These are phyloP conservation scores for Coemansia sp. DNA, from an alignment of 192 early-diverging fungal species.

Conservation along the genomic window DNA sequence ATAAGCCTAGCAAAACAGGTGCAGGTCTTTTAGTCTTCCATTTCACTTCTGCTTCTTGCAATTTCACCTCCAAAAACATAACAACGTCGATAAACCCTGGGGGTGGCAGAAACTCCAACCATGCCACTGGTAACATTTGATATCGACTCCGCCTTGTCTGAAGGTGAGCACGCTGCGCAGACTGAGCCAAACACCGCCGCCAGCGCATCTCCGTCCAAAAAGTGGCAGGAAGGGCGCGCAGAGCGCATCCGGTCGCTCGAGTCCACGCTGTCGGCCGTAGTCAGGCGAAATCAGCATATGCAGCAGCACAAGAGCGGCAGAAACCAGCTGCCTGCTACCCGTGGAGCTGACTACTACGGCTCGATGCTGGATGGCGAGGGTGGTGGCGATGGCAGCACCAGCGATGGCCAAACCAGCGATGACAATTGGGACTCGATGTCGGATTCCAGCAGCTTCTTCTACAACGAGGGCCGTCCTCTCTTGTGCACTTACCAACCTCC, in stretches of 20 bases:
- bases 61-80: neutral
- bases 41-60: neutral
- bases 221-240: constrained; percentile 36
- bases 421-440: constrained; percentile 14
- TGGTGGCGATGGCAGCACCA: constrained; percentile 1
- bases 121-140: constrained; percentile 33
- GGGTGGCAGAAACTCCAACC: neutral
- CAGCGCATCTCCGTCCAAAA: neutral
- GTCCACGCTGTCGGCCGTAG: constrained; percentile 27
- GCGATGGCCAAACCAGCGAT: constrained; percentile 1
- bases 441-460: constrained; percentile 38
- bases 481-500: constrained; percentile 49
- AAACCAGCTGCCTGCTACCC: neutral
- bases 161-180: constrained; percentile 1
- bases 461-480: constrained; percentile 49
- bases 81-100: too few species aligned
- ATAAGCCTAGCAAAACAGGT: too few species aligned
- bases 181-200: neutral
- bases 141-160: neutral
- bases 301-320: neutral
- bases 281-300: constrained; percentile 10
- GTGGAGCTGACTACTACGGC: constrained; percentile 28
- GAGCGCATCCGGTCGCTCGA: constrained; percentile 42
- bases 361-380: constrained; percentile 38
- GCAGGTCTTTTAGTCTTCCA: neutral